phyloP scores from a whole-genome alignment of 176 grass and related monocot species.

The Juncus inflexus region DNA sequence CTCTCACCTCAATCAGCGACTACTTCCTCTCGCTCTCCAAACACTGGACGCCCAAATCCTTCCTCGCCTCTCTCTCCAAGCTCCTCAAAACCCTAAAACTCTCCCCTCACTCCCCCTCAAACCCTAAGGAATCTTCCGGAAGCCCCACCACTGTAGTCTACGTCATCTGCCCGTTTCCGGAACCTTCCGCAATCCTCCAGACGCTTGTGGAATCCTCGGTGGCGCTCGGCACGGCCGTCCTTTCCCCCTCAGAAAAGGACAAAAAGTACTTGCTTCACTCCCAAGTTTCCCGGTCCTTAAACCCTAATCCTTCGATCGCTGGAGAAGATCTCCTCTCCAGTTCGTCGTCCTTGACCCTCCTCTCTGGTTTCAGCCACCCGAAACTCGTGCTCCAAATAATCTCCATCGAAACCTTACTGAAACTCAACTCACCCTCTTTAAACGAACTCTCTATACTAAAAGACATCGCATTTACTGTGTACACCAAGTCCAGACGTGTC shows the following conservation, averaged over 20 bases:
- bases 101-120: conserved; percentile 50
- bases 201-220: conserved; percentile 83
- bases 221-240: conserved; percentile 72
- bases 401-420: conserved; percentile 70
- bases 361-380: conserved; percentile 91
- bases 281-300: conserved; percentile 62
- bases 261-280: conserved; percentile 59
- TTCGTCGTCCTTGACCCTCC: conserved; percentile 81
- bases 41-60: conserved; percentile 71
- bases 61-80: conserved; percentile 57
- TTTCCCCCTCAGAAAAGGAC: conserved; percentile 59
- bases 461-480: conserved; percentile 96
- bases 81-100: conserved; percentile 81
- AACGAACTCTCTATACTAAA: conserved; percentile 87
- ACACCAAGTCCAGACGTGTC: conserved; percentile 84
- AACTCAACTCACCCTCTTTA: conserved; percentile 55
- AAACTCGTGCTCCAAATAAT: conserved; percentile 94
- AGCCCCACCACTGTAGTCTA: conserved; percentile 84
- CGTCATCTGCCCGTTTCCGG: conserved; percentile 90
- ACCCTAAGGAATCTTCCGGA: conserved; percentile 65
- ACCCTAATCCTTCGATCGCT: conserved; percentile 48
- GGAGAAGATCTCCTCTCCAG: conserved; percentile 42
- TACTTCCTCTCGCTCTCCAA: conserved; percentile 80
- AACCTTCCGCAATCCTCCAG: conserved; percentile 71
- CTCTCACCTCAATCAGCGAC: conserved; percentile 65